Evolutionary conservation across 495 filamentous ascomycete genomes (phyloP).

Genomic region (Aspergillus olivimuriae): DNA sequence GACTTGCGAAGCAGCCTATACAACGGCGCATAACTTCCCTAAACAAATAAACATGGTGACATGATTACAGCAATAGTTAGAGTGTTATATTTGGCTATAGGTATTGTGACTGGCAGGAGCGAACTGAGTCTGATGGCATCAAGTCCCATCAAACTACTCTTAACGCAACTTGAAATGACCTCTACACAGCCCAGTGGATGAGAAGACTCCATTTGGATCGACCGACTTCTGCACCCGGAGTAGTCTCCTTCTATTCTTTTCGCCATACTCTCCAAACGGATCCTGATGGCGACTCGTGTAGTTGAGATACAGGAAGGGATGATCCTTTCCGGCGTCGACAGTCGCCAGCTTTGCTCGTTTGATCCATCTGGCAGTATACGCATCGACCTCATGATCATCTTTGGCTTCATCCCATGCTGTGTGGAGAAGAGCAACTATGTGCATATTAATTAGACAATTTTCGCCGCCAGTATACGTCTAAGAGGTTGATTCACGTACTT

Average conservation of each 20-base stretch:
- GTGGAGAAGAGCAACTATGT: constrained; percentile 22
- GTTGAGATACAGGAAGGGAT: constrained; percentile 16
- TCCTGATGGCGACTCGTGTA: constrained; percentile 22
- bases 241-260: constrained; percentile 9
- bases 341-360: not conserved
- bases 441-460: no score
- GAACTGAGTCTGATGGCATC: no score
- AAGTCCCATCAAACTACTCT: no score
- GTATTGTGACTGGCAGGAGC: no score
- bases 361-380: constrained; percentile 1
- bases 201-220: constrained; percentile 2
- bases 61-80: no score
- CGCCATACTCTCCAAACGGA: constrained; percentile 27
- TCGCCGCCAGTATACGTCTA: no score
- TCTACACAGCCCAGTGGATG: constrained; percentile 1
- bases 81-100: no score
- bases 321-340: not conserved
- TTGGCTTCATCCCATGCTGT: constrained; percentile 19
- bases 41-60: no score
- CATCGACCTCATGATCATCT: constrained; percentile 17
- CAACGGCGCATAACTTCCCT: no score
- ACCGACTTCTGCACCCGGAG: not conserved
- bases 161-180: constrained; percentile 6
- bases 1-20: no score
- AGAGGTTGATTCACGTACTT: no score